These are phyloP conservation scores for Arthrobotrys conoides DNA, from an alignment of 2,329 filamentous ascomycete species.

Conservation along the genomic window DNA sequence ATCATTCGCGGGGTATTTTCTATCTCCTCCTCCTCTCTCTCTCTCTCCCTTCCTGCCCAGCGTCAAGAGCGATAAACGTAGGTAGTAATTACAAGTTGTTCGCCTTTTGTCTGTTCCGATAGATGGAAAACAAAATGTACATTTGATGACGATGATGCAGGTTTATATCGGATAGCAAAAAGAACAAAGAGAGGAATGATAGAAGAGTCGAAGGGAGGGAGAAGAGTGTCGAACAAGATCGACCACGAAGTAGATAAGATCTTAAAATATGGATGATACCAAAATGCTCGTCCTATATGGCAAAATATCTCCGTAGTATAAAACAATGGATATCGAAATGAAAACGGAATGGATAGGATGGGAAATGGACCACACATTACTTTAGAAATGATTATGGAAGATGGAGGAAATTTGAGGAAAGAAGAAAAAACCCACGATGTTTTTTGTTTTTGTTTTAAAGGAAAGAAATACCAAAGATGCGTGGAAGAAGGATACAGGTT, in stretches of 20 bases:
- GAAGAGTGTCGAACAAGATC: not conserved
- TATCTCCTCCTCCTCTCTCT: not conserved
- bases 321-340: constrained; percentile 5
- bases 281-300: constrained; percentile 2
- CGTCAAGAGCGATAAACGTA: constrained; percentile 13
- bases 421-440: constrained; percentile 10
- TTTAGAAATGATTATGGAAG: constrained; percentile 7
- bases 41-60: not conserved
- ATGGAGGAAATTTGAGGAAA: not conserved
- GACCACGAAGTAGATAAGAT: not conserved
- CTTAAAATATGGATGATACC: constrained; percentile 8
- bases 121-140: constrained; percentile 20
- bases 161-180: constrained; percentile 14
- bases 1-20: constrained; percentile 1
- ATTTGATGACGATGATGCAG: constrained; percentile 7
- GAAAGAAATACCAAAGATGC: constrained; percentile 52
- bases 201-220: not conserved
- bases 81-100: constrained; percentile 24
- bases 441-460: constrained; percentile 22
- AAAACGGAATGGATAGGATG: constrained; percentile 18
- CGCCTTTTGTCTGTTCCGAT: not conserved
- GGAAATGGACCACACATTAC: constrained; percentile 27
- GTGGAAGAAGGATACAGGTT: constrained; percentile 44
- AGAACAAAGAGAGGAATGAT: not conserved
- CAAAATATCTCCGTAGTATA: constrained; percentile 18